These are phyloP conservation scores for Dicorynia guianensis DNA, from an alignment of 306 rosid species.

Conservation along the genomic window DNA sequence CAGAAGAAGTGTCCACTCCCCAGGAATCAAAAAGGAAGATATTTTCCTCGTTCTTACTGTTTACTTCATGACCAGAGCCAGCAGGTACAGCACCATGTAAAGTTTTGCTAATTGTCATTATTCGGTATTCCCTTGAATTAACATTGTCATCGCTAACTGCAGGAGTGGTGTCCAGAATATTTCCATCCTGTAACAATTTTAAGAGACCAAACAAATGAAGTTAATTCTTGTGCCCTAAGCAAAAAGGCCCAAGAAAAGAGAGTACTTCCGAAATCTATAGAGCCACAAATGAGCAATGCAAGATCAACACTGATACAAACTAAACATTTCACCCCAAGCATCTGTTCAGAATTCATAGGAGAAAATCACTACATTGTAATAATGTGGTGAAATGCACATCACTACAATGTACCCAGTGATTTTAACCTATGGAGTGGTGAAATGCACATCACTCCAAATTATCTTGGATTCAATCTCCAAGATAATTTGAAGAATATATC, in stretches of 20 bases:
- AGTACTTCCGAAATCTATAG: neutral
- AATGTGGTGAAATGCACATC: neutral
- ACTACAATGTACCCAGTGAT: constrained; percentile 1
- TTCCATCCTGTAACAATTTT: constrained; percentile 27
- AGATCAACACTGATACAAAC: neutral
- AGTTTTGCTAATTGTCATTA: neutral
- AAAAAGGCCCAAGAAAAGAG: neutral
- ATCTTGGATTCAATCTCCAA: neutral
- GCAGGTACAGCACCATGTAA: constrained; percentile 4
- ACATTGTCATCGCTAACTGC: neutral
- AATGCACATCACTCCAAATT: neutral
- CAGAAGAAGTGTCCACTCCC: constrained; percentile 26
- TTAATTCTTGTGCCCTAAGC: neutral
- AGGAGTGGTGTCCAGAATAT: neutral
- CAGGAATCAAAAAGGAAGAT: neutral
- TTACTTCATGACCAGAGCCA: neutral
- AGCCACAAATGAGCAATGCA: neutral
- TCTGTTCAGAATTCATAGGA: neutral
- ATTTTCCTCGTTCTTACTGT: neutral
- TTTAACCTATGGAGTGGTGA: neutral
- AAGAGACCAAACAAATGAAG: neutral
- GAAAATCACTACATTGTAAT: constrained; percentile 5
- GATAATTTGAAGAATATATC: neutral
- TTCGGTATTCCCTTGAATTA: constrained; percentile 11
- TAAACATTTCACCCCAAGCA: neutral